phyloP scores from a whole-genome alignment of 1,284 basidiomycete species.

The Austroboletus novae-zelandiae region DNA sequence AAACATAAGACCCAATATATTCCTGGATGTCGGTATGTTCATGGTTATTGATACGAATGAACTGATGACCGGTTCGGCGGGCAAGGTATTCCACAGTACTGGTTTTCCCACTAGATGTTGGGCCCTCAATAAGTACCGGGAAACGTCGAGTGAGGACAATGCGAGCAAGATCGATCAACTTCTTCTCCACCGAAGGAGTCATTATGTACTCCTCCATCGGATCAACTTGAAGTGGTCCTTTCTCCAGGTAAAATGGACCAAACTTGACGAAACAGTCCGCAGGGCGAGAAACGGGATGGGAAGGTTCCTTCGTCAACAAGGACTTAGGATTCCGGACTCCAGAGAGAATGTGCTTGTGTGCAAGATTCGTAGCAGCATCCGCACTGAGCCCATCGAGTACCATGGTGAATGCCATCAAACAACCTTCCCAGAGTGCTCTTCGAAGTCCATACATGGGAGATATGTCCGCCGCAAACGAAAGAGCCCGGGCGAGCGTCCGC shows the following conservation, averaged over 20 bases:
- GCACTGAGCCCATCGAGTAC: conserved; percentile 80
- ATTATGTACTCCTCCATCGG: conserved; percentile 83
- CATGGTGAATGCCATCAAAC: conserved; percentile 98
- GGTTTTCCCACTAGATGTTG: conserved; percentile 97
- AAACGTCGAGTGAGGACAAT: conserved; percentile 89
- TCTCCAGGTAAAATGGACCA: conserved; percentile 89
- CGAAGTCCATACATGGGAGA: conserved; percentile 78
- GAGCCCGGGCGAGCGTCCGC: conserved; percentile 90
- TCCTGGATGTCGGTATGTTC: conserved; percentile 99
- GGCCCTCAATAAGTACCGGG: conserved; percentile 97
- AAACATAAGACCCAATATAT: conserved; percentile 96
- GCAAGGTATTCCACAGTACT: conserved; percentile 97
- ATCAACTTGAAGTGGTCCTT: conserved; percentile 68
- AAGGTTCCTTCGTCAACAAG: conserved; percentile 67
- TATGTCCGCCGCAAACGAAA: conserved; percentile 89
- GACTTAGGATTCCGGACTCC: conserved; percentile 83
- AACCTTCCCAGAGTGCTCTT: conserved; percentile 93
- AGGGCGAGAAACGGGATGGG: conserved; percentile 48
- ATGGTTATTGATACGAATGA: conserved; percentile 99
- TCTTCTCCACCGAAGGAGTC: conserved; percentile 95
- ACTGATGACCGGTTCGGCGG: conserved; percentile 88
- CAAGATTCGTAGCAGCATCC: conserved; percentile 64
- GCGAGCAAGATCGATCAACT: conserved; percentile 89
- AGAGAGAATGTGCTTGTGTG: conserved; percentile 78
- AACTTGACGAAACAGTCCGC: conserved; percentile 74